Conservation (phyloP, 2,329 filamentous ascomycete genomes). For the Diaporthe velutina region DNA sequence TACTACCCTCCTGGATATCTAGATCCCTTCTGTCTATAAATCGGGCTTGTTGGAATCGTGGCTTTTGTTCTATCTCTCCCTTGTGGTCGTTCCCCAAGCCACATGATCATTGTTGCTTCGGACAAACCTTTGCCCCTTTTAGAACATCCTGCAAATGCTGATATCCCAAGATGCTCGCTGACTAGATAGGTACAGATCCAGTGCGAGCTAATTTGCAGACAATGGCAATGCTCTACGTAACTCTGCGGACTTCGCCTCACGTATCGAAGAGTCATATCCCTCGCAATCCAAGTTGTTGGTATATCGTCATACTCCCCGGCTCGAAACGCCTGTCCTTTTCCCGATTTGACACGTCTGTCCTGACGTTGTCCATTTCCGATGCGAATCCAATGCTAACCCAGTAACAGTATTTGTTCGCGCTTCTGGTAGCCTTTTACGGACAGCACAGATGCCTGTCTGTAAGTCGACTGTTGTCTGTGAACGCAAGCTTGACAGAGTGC, state of each 20-base stretch:
- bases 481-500: no score
- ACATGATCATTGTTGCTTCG: background rate
- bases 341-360: background rate
- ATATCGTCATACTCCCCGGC: background rate
- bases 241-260: background rate
- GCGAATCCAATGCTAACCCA: background rate
- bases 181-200: background rate
- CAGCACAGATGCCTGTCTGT: background rate
- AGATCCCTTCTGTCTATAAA: no score
- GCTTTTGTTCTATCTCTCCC: background rate
- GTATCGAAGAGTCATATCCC: no score
- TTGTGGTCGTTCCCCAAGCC: background rate
- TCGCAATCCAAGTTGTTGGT: background rate
- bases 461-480: no score
- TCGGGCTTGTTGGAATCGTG: no score
- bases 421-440: background rate
- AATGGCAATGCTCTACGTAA: no score
- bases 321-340: background rate
- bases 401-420: background rate
- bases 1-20: background rate
- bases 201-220: background rate
- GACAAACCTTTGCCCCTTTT: no score
- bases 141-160: background rate
- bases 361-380: background rate
- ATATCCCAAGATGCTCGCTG: rapidly evolving